Evolutionary conservation across 305 asterid genomes (phyloP).

Genomic region (Fraxinus dipetala): DNA sequence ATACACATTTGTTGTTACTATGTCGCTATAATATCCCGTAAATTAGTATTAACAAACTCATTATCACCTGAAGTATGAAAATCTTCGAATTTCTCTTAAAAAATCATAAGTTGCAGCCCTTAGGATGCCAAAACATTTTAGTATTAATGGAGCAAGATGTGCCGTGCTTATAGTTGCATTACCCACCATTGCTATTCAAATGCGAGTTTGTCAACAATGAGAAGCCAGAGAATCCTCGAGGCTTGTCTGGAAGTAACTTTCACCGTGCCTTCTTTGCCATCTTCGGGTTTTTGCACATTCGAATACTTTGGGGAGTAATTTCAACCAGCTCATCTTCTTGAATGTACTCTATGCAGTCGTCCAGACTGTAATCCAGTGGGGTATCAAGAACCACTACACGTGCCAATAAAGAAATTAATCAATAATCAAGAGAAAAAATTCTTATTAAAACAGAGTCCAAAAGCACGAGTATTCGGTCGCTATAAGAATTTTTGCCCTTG

Average conservation of each 20-base stretch:
- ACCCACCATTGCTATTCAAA: conserved; percentile 3
- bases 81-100: neutral
- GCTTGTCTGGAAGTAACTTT: conserved; percentile 9
- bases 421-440: neutral
- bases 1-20: conserved; percentile 8
- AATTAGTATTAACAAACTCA: neutral
- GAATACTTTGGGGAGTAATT: conserved; percentile 82
- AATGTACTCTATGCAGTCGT: conserved; percentile 98
- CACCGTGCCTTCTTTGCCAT: conserved; percentile 49
- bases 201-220: neutral
- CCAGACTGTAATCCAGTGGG: conserved; percentile 78
- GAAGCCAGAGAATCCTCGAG: conserved; percentile 1
- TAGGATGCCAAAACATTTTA: neutral
- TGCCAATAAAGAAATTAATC: conserved; percentile 15
- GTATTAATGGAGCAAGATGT: neutral
- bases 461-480: neutral
- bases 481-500: neutral
- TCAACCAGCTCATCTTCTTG: conserved; percentile 99
- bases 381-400: conserved; percentile 82
- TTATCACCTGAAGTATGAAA: conserved; percentile 19
- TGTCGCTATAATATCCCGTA: conserved; percentile 24
- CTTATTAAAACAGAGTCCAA: neutral
- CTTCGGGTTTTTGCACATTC: conserved; percentile 91
- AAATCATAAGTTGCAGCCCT: neutral
- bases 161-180: conserved; percentile 5